Evolutionary conservation across 768 basidiomycete species (phyloP).

Genomic region (Amylocystis lapponica): DNA sequence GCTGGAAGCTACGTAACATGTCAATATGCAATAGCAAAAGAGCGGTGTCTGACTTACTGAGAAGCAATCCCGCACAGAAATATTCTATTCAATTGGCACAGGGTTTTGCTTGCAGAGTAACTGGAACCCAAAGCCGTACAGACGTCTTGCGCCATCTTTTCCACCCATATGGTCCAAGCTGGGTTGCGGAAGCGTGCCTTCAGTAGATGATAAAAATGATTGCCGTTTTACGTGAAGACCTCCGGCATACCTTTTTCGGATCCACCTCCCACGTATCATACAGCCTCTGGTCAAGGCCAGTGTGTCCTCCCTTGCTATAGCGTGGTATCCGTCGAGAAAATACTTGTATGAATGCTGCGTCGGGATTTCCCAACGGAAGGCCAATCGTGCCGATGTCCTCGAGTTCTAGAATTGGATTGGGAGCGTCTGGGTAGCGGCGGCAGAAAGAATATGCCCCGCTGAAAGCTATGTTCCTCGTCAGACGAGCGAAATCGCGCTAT

Average conservation of each 20-base stretch:
- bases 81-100: conserved; percentile 40
- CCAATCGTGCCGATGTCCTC: conserved; percentile 37
- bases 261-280: conserved; percentile 50
- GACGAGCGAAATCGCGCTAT: too few species aligned
- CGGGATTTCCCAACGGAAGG: conserved; percentile 35
- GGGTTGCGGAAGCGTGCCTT: conserved; percentile 37
- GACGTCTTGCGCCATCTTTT: conserved; percentile 23
- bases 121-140: conserved; percentile 34
- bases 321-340: conserved; percentile 20
- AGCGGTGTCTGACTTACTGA: conserved; percentile 35
- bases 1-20: conserved; percentile 27
- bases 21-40: neutral
- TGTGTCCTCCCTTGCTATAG: conserved; percentile 41
- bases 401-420: conserved; percentile 38
- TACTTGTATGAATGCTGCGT: conserved; percentile 35
- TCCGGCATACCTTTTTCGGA: conserved; percentile 23
- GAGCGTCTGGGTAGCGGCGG: conserved; percentile 24
- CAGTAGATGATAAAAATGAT: too few species aligned
- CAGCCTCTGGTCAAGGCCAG: conserved; percentile 37
- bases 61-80: conserved; percentile 44
- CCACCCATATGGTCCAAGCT: conserved; percentile 33
- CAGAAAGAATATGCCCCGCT: conserved; percentile 29
- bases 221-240: too few species aligned
- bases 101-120: conserved; percentile 22
- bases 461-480: too few species aligned